Base-by-base conservation (phyloP, 495 filamentous ascomycete genomes). In the Xylaria scruposa region DNA sequence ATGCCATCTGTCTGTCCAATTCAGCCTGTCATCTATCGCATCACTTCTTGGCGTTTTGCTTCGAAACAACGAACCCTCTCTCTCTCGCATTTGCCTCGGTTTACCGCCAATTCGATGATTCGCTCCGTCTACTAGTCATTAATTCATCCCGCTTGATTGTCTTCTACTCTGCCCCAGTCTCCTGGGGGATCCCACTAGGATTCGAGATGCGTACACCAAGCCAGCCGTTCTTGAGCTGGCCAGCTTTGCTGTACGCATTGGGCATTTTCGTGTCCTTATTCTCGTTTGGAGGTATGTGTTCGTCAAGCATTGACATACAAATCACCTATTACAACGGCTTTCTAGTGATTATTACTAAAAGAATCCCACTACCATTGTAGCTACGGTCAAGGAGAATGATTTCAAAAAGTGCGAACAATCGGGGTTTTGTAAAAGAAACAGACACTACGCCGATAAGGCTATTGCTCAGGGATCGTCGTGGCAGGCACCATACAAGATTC, bases 371-470 rank as follows among this genome's bases (percentile, higher is more conserved):
- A 9, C 36, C 40, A 21, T 58, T 74, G 31, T 78, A 96, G 94
- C 89, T 67, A 82, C 87, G 76, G 97, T 99, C 24, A 98, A 99
- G 82, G 92, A 97, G 75, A 91, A 97, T 75, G 93, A 95, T 75
- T 98, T 98, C 87, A 99, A 98, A 78, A 97, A 90, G 71, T 99
- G 96, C 83, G 83, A 88, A 47, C 96, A 99, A 80, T 94, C 95
- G 0, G 96, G 96, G 68, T 99, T 98, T 85, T 98, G 97, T 82
- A 93, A 92, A 78, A 94, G 96, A 69, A 98, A 97, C 81, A 90
- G 95, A 78, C 92, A 90, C 36, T 93, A 91, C 77, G 97, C 97
- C 71, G 94, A 98, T 79, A 85, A 88, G 66, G 94, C 88, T 67
- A 81, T 88, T 49, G 83, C 88, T 40, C 76, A 86, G 42, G 90